Conservation (phyloP, 306 rosid genomes). For the Dryas alaskensis region DNA sequence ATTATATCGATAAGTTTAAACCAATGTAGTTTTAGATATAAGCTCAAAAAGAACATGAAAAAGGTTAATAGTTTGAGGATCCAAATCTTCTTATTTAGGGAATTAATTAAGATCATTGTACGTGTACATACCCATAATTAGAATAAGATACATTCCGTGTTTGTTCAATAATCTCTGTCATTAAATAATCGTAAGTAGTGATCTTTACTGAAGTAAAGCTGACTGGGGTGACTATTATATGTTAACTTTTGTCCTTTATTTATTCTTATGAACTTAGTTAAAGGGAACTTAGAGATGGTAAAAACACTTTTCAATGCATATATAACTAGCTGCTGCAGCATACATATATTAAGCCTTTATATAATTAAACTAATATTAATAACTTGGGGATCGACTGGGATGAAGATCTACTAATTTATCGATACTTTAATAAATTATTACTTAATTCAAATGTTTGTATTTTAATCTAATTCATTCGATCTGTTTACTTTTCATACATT, state of each 20-base stretch:
- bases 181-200: conserved; percentile 3
- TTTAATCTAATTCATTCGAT: not conserved
- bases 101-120: not conserved
- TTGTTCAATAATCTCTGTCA: not conserved
- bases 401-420: not conserved
- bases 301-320: not conserved
- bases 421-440: too few relatives aligned
- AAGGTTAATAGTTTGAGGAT: too few relatives aligned
- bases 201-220: conserved; percentile 15
- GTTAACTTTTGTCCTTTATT: not conserved
- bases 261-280: not conserved
- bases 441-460: not conserved
- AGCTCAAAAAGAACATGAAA: too few relatives aligned
- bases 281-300: not conserved
- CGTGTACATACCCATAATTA: not conserved
- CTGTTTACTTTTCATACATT: not conserved
- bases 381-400: too few relatives aligned
- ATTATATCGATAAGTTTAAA: too few relatives aligned
- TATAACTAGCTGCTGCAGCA: conserved; percentile 2
- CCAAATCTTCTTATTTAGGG: too few relatives aligned
- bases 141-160: conserved; percentile 2
- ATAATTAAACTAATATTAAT: too few relatives aligned
- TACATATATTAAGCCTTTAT: not conserved
- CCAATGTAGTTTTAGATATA: too few relatives aligned
- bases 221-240: conserved; percentile 3